Evolutionary conservation across 192 early-diverging fungal species (phyloP).

Genomic region (Backusella psychrophila): DNA sequence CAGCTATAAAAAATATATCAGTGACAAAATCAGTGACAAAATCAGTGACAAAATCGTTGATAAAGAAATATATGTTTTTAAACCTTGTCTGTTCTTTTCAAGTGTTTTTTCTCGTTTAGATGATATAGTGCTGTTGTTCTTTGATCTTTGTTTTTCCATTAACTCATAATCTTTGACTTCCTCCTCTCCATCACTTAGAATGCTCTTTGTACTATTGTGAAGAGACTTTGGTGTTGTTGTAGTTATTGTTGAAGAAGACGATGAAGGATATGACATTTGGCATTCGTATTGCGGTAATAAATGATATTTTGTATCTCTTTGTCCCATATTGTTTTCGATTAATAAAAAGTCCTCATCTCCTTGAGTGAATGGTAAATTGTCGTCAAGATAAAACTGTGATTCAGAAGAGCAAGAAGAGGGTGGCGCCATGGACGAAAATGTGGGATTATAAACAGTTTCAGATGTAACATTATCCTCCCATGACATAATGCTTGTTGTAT

Average conservation of each 20-base stretch:
- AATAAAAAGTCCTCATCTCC: not conserved
- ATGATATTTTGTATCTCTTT: not conserved
- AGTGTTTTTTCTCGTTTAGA: not conserved
- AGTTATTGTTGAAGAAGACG: not conserved
- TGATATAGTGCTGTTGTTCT: not conserved
- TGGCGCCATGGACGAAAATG: not conserved
- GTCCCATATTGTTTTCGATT: not conserved
- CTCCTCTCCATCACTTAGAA: not conserved
- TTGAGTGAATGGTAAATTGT: not conserved
- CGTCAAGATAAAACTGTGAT: not conserved
- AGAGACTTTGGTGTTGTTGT: not conserved
- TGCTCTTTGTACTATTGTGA: not conserved
- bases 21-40: not conserved
- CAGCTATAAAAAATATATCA: constrained; percentile 28
- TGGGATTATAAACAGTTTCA: not conserved
- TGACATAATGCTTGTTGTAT: not conserved
- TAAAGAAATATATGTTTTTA: not conserved
- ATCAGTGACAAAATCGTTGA: not conserved
- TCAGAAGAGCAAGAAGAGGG: not conserved
- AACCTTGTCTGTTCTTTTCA: constrained; percentile 6
- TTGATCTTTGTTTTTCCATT: not conserved
- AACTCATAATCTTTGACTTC: not conserved
- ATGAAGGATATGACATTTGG: not conserved
- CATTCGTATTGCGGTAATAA: not conserved
- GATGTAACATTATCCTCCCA: not conserved